Evolutionary conservation across 352 stramenopile species (phyloP), one percentile per base, ranked within the genome.

Genomic region (Stramenopiles sp.): DNA sequence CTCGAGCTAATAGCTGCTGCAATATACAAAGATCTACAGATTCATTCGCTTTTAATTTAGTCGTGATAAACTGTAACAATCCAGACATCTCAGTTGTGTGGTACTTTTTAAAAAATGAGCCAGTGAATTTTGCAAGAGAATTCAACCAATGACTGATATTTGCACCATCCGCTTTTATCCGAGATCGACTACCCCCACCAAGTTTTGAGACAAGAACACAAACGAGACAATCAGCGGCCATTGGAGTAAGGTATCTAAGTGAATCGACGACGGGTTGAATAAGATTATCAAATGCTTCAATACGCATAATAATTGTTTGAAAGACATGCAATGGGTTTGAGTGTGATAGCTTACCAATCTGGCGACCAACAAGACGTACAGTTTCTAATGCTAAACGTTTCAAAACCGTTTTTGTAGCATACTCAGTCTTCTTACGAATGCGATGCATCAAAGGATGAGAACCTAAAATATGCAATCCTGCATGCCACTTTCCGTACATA

Each of bases 351-450:
- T 32, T 32, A 15, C 26, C 26, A n/a, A 32, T 32, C n/a, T n/a
- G 15, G n/a, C 26, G 26, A 32, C 10, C 26, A 32, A 15, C 26
- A n/a, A n/a, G 26, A n/a, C 15, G n/a, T n/a, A 32, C 15, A n/a
- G 26, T 32, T n/a, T 32, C 26, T n/a, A n/a, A n/a, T n/a, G 26
- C 26, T 32, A 32, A n/a, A 15, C 26, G 26, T 32, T 32, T 32
- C 26, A 32, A 15, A n/a, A 15, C 15, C 10, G n/a, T 32, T 15
- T 15, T n/a, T n/a, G 26, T 32, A 32, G 26, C 26, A n/a, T 15
- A 32, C n/a, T n/a, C n/a, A n/a, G 26, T 32, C 15, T 32, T 32
- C 15, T n/a, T n/a, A n/a, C n/a, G n/a, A n/a, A n/a, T n/a, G n/a
- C n/a, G n/a, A n/a, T n/a, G n/a, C n/a, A n/a, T n/a, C n/a, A n/a